Conservation (phyloP, 768 basidiomycete genomes). For the Lentinula guzmanii region DNA sequence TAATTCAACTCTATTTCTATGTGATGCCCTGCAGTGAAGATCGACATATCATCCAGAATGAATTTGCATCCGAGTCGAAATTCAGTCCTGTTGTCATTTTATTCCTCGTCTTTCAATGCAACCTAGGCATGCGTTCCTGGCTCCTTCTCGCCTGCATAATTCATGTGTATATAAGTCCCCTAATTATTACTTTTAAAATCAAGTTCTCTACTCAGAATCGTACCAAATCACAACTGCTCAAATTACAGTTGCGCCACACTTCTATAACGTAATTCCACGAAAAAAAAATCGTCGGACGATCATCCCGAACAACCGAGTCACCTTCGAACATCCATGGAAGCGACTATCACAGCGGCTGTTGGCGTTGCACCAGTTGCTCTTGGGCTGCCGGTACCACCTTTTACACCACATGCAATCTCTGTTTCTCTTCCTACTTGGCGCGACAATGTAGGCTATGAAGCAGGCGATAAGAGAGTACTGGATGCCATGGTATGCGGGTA, state of each 20-base stretch:
- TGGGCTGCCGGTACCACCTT: slow-evolving; percentile 55
- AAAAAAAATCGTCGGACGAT: neutral
- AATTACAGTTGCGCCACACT: neutral
- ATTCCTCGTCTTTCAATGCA: too few species aligned
- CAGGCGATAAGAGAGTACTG: slow-evolving; percentile 75
- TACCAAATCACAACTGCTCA: neutral
- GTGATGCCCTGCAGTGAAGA: too few species aligned
- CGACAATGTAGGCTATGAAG: slow-evolving; percentile 90
- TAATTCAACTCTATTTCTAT: too few species aligned
- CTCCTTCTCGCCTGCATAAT: neutral
- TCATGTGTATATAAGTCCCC: neutral
- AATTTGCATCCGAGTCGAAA: too few species aligned
- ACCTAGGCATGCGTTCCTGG: too few species aligned
- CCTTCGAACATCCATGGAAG: neutral
- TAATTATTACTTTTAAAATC: neutral
- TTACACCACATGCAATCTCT: slow-evolving; percentile 84
- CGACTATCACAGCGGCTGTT: neutral
- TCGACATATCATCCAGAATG: too few species aligned
- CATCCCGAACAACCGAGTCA: neutral
- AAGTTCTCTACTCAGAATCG: neutral
- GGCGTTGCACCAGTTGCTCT: slow-evolving; percentile 21
- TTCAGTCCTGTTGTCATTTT: too few species aligned
- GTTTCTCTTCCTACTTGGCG: slow-evolving; percentile 93
- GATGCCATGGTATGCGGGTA: slow-evolving; percentile 85
- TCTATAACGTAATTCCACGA: neutral